Base-by-base conservation (phyloP, 257 asterid genomes). In the Jacaranda copaia region DNA sequence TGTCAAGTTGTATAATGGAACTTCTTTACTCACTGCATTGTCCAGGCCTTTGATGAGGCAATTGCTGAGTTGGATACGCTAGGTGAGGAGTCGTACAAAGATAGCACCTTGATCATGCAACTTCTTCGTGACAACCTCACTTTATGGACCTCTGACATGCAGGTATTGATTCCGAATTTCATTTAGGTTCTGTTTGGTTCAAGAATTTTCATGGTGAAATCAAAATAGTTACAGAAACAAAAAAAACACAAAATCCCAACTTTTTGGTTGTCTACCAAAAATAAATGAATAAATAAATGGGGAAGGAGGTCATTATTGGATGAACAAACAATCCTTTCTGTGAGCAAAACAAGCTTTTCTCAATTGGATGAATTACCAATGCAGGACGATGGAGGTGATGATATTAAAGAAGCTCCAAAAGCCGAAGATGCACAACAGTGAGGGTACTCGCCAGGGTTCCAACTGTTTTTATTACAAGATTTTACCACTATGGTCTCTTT, bases 91-190 rank as follows among this genome's bases (percentile, higher is more conserved):
- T 82, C 85, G 20, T 82, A 82, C 78, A 82, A 82, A 74, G 85
- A 82, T 52, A 82, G 78, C 83, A 82, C 85, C 60, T 82, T 75
- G 81, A 86, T 86, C 56, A 86, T 86, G 90, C 90, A 86, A 84
- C 90, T 86, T 78, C 85, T 86, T 65, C 87, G 90, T 52, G 90
- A 86, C 84, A 86, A 86, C 66, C 90, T 86, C 79, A 86, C 90
- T 68, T 66, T 86, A 36, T 82, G 88, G 90, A 86, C 90, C 68
- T 86, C 88, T 13, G 88, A 84, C 73, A 86, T 86, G 88, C 90
- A 86, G 87, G 90, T 86, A 86, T 52, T 68, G 56, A 32, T 40
- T 55, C 35, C 73, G 55, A 58, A n/a, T 38, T n/a, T 57, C 5
- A 46, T 15, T 19, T 11, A 3, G 60, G 18, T 5, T 57, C 13